Evolutionary conservation across 2,329 filamentous ascomycete genomes (phyloP).

Genomic region (Fusarium zealandicum): DNA sequence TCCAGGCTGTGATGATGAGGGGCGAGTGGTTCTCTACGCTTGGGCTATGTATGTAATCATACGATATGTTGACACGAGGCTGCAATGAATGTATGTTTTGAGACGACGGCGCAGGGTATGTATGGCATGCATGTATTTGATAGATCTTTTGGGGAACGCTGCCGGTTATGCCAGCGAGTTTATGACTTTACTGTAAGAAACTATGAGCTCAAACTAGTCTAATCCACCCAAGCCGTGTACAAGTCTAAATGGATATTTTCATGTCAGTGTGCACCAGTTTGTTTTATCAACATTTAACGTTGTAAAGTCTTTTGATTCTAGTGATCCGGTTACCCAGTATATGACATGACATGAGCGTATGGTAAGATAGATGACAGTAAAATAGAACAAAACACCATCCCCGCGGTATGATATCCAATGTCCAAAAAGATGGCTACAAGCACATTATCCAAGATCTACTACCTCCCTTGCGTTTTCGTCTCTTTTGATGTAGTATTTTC

Average conservation of each 20-base stretch:
- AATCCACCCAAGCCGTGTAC: too few relatives aligned
- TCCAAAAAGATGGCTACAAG: slow-evolving; percentile 19
- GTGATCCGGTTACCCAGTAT: not conserved
- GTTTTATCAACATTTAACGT: not conserved
- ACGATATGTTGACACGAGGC: slow-evolving; percentile 7
- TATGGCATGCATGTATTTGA: not conserved
- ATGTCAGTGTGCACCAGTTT: too few relatives aligned
- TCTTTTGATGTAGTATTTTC: not conserved
- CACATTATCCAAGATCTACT: not conserved
- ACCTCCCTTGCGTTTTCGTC: slow-evolving; percentile 15
- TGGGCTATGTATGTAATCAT: slow-evolving; percentile 1
- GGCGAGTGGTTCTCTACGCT: slow-evolving; percentile 1
- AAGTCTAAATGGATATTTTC: too few relatives aligned
- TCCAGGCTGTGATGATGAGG: slow-evolving; percentile 2
- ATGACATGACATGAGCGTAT: slow-evolving; percentile 13
- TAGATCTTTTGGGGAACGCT: not conserved
- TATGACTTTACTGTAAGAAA: not conserved
- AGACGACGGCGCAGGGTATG: slow-evolving; percentile 1
- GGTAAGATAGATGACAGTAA: not conserved
- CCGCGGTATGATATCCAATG: slow-evolving; percentile 31
- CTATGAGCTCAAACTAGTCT: too few relatives aligned
- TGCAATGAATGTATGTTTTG: not conserved
- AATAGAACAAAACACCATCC: slow-evolving; percentile 15
- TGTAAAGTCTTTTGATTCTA: slow-evolving; percentile 12
- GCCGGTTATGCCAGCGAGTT: not conserved